Evolutionary conservation across 2,329 filamentous ascomycete genomes (phyloP).

Genomic region (Pseudocercospora crystallina): DNA sequence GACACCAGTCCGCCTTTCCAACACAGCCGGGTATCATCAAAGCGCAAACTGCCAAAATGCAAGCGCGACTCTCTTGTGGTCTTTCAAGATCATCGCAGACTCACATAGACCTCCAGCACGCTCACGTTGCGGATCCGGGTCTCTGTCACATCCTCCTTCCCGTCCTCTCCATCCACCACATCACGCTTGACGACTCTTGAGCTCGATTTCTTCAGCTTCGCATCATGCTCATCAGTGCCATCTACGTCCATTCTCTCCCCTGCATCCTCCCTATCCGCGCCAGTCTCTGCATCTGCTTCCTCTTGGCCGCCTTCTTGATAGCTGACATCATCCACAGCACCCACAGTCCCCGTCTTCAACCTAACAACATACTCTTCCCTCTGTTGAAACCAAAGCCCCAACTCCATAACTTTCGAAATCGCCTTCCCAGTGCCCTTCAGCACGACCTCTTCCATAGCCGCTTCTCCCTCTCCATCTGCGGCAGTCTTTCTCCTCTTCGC

Average conservation of each 20-base stretch:
- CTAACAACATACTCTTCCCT: conserved; percentile 56
- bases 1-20: no score
- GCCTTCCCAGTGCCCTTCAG: conserved; percentile 67
- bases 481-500: conserved; percentile 31
- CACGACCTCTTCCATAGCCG: conserved; percentile 52
- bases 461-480: conserved; percentile 34
- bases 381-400: conserved; percentile 66
- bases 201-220: not conserved
- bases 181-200: conserved; percentile 13
- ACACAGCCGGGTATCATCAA: no score
- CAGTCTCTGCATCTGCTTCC: conserved; percentile 15
- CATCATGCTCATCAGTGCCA: not conserved
- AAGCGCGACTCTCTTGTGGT: no score
- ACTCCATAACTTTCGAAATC: conserved; percentile 61
- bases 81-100: conserved; percentile 23
- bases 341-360: conserved; percentile 62
- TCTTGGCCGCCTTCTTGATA: conserved; percentile 27
- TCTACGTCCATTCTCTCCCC: conserved; percentile 10
- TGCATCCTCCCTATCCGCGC: conserved; percentile 4
- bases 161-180: conserved; percentile 24
- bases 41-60: no score
- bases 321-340: conserved; percentile 67
- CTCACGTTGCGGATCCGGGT: conserved; percentile 40
- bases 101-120: conserved; percentile 37
- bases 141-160: conserved; percentile 32